A percentile compares a stretch with the other conserved stretches of the same genome.
Evolutionary conservation across 495 filamentous ascomycete species (phyloP).

Genomic region (Podospora pseudoanserina): DNA sequence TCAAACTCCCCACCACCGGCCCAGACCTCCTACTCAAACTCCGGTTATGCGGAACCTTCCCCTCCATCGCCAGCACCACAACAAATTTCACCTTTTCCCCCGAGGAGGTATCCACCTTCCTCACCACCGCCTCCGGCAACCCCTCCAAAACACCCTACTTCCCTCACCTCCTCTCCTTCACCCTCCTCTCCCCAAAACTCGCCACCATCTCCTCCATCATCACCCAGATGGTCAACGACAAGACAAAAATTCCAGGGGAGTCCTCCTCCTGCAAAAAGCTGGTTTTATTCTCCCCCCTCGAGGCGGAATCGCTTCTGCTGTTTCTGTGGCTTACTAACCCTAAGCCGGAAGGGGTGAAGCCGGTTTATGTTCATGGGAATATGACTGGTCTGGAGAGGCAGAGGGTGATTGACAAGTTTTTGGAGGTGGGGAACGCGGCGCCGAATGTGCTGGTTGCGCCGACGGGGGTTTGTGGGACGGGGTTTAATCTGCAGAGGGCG

Average conservation of each 20-base stretch:
- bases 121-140: conserved; percentile 9
- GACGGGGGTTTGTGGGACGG: conserved; percentile 26
- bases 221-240: conserved; percentile 17
- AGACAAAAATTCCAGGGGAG: conserved; percentile 12
- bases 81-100: conserved; percentile 20
- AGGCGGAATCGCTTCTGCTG: conserved; percentile 25
- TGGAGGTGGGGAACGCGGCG: conserved; percentile 16
- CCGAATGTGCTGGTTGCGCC: conserved; percentile 27
- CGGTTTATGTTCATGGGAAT: conserved; percentile 10
- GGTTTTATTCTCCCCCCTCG: conserved; percentile 26
- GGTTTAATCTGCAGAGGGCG: conserved; percentile 29
- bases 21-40: conserved; percentile 19
- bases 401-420: conserved; percentile 17
- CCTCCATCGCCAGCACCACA: conserved; percentile 10
- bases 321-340: conserved; percentile 15
- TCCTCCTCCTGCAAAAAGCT: conserved; percentile 21
- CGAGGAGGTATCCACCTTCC: conserved; percentile 8
- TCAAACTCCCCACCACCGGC: neutral
- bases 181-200: conserved; percentile 23
- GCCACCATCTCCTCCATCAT: conserved; percentile 7
- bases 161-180: conserved; percentile 16
- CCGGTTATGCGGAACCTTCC: conserved; percentile 27
- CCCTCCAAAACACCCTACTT: conserved; percentile 17
- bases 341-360: conserved; percentile 10
- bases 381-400: conserved; percentile 9